Percentiles rank a stretch among this genome's conserved stretches.
Evolutionary conservation across 805 yeast genomes (phyloP).

Genomic region (Myxozyma kluyveri): DNA sequence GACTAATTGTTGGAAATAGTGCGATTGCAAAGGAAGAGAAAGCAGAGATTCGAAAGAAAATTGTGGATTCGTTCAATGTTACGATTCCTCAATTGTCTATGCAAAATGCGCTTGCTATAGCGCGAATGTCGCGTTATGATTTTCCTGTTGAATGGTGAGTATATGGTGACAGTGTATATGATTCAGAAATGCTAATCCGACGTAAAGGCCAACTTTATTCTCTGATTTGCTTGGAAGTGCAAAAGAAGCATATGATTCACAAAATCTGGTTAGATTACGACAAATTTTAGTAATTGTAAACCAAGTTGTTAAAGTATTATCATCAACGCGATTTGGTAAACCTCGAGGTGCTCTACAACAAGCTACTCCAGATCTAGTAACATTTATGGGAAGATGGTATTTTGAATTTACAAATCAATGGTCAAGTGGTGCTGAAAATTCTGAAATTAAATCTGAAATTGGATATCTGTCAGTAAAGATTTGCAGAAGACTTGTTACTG

Average conservation of each 20-base stretch:
- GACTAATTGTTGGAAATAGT: constrained; percentile 14
- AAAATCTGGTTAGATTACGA: constrained; percentile 49
- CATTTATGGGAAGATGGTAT: constrained; percentile 60
- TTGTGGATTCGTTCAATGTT: constrained; percentile 63
- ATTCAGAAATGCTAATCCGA: too few species aligned
- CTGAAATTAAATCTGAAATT: constrained; percentile 49
- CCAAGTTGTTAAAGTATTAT: constrained; percentile 71
- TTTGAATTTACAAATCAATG: constrained; percentile 59
- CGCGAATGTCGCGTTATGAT: constrained; percentile 76
- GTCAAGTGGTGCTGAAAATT: constrained; percentile 35
- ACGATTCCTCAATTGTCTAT: constrained; percentile 69
- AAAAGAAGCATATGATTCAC: constrained; percentile 44
- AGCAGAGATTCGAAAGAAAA: constrained; percentile 52
- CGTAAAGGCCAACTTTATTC: constrained; percentile 55
- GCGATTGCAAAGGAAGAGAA: constrained; percentile 68
- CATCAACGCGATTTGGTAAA: constrained; percentile 78
- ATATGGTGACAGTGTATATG: too few species aligned
- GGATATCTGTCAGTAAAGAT: constrained; percentile 77
- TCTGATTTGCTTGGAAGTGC: constrained; percentile 47
- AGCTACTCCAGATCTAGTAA: constrained; percentile 62
- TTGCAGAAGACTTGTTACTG: constrained; percentile 61
- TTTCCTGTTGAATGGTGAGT: constrained; percentile 76
- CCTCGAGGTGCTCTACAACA: constrained; percentile 74
- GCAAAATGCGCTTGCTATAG: constrained; percentile 82
- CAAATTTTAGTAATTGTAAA: constrained; percentile 67